phyloP scores from a whole-genome alignment of 1,284 basidiomycete species.

The Moniliophthora roreri region DNA sequence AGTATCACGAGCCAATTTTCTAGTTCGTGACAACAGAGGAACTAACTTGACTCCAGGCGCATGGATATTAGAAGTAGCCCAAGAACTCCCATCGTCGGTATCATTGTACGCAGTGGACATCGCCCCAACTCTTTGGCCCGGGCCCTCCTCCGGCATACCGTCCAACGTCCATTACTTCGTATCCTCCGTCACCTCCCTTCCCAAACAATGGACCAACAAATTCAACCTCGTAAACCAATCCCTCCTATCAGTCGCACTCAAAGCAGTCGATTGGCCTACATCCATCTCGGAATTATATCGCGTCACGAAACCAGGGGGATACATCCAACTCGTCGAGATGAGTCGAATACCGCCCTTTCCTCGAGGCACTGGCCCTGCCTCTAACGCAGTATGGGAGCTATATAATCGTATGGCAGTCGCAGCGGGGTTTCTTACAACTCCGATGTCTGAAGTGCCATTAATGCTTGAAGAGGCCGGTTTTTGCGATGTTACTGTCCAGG shows the following conservation, averaged over 20 bases:
- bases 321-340: conserved; percentile 17
- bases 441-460: no score
- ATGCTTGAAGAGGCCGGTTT: no score
- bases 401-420: no score
- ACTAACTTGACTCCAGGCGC: neutral
- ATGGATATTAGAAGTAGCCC: conserved; percentile 5
- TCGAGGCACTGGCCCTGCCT: no score
- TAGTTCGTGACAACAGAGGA: no score
- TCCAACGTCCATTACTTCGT: conserved; percentile 10
- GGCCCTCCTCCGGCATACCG: neutral
- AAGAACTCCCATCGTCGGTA: neutral
- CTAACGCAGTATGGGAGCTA: no score
- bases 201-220: conserved; percentile 16
- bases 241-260: conserved; percentile 16
- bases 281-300: conserved; percentile 15
- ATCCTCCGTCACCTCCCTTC: conserved; percentile 11
- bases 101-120: conserved; percentile 8
- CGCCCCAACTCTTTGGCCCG: conserved; percentile 1
- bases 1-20: no score
- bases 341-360: no score
- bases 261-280: conserved; percentile 10
- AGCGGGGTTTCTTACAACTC: no score
- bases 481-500: no score
- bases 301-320: conserved; percentile 18
- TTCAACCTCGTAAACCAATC: conserved; percentile 20